Conservation (phyloP, 2,329 filamentous ascomycete species). For the Colletotrichum liriopes region DNA sequence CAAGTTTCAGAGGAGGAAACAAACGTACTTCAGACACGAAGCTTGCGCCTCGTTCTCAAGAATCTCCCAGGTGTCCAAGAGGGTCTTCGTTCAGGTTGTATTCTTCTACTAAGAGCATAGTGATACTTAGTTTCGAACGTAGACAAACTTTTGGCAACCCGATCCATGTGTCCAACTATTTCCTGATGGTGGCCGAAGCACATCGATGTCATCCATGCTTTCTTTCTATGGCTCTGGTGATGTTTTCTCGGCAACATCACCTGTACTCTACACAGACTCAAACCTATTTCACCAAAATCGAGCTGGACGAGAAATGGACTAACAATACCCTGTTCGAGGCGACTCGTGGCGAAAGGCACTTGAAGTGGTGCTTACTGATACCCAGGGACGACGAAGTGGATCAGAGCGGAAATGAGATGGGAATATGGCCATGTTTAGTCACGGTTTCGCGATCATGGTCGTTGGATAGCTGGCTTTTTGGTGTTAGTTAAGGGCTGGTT, state of each 20-base stretch:
- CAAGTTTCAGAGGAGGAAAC: too few species aligned
- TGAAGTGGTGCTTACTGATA: slow-evolving; percentile 23
- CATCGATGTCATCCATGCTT: neutral
- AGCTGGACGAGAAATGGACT: neutral
- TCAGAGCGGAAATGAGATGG: slow-evolving; percentile 14
- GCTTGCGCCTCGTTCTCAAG: too few species aligned
- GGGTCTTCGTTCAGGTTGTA: too few species aligned
- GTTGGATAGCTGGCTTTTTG: too few species aligned
- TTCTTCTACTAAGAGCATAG: neutral
- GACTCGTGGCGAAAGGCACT: slow-evolving; percentile 5
- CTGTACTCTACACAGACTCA: too few species aligned
- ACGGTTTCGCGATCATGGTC: neutral
- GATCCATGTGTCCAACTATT: too few species aligned
- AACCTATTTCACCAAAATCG: too few species aligned
- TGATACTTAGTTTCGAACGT: neutral
- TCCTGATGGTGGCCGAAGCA: neutral
- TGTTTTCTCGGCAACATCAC: too few species aligned
- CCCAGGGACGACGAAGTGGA: neutral
- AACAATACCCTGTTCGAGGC: neutral
- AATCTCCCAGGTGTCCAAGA: too few species aligned
- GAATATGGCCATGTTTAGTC: neutral
- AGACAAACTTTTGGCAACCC: neutral
- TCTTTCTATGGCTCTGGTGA: too few species aligned
- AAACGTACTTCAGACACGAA: too few species aligned
- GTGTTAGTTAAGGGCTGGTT: neutral